Evolutionary conservation across 257 asterid species (phyloP).

Genomic region (Petrea volubilis): DNA sequence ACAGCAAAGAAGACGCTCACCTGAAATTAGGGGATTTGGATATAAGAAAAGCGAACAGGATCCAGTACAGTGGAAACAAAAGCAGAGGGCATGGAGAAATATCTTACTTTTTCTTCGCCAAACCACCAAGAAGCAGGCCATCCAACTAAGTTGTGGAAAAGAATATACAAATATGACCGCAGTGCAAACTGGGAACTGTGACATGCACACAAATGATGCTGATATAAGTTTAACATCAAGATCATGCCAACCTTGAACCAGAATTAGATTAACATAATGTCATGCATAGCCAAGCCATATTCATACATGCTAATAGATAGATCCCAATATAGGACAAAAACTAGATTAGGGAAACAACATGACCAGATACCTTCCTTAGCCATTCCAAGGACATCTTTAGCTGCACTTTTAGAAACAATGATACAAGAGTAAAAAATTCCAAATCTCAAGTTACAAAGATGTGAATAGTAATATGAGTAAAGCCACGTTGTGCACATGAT

Average conservation of each 20-base stretch:
- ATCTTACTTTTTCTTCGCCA: slow-evolving; percentile 81
- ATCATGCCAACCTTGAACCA: neutral
- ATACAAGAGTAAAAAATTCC: neutral
- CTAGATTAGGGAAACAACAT: neutral
- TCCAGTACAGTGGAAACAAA: slow-evolving; percentile 7
- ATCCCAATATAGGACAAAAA: neutral
- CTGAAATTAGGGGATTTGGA: slow-evolving; percentile 45
- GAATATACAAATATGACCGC: slow-evolving; percentile 78
- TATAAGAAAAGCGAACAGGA: slow-evolving; percentile 1
- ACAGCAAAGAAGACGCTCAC: slow-evolving; percentile 90
- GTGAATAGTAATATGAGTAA: neutral
- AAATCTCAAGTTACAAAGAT: slow-evolving; percentile 1
- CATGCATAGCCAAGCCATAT: slow-evolving; percentile 1
- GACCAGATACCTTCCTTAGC: neutral
- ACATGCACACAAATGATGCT: slow-evolving; percentile 17
- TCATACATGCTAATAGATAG: neutral
- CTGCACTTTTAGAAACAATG: neutral
- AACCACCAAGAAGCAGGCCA: slow-evolving; percentile 95
- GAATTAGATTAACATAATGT: neutral
- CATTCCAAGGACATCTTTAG: neutral
- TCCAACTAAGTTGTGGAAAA: slow-evolving; percentile 82
- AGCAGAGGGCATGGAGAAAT: neutral
- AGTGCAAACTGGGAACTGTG: slow-evolving; percentile 90
- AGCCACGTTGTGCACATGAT: slow-evolving; percentile 1
- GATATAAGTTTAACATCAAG: slow-evolving; percentile 11